Base-by-base conservation (phyloP, 257 asterid genomes). In the Henckelia pumila region DNA sequence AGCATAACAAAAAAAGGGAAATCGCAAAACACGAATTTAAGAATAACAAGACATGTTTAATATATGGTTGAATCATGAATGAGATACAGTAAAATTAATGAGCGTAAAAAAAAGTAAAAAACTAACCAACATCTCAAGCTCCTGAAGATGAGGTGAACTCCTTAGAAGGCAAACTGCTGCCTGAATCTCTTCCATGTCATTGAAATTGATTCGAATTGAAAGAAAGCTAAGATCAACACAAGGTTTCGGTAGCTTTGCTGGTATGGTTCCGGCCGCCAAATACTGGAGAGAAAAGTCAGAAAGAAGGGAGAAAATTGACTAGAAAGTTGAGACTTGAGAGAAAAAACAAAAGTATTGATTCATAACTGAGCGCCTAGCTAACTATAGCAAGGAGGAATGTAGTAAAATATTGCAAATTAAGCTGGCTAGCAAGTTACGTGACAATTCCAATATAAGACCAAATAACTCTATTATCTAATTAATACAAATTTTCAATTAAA, bases 61-160 rank as follows among this genome's bases (percentile, higher is more conserved):
- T 44, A 44, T 3, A 44, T 13, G 19, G n/a, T 59, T 13, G 50
- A 66, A 50, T 22, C 49, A 40, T 13, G 50, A 66, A 50, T 22
- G 56, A 40, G 59, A 33, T 32, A 32, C 59, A 32, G 35, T 19
- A 53, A 26, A 35, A 59, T 24, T 50, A 19, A 20, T 40, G 37
- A 33, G 70, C 53, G 40, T 40, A 56, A 52, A 37, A 57, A 62
- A 65, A 67, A 70, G 76, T 96, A 57, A 62, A 65, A 67, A 70
- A 77, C 97, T 81, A 59, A 92, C 97, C 86, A 86, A 71, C 82
- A 93, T 67, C 80, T 93, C 99, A 59, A 93, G 96, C 82, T 93
- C 99, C 66, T 85, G 92, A 71, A 93, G 89, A 82, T 93, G 86
- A 62, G 95, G 99, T 63, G 88, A 85, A 75, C 99, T 93, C 79